A percentile compares a stretch with the other conserved stretches of the same genome.
phyloP scores from a whole-genome alignment of 2,329 filamentous ascomycete genomes.

The Fusarium sp. region DNA sequence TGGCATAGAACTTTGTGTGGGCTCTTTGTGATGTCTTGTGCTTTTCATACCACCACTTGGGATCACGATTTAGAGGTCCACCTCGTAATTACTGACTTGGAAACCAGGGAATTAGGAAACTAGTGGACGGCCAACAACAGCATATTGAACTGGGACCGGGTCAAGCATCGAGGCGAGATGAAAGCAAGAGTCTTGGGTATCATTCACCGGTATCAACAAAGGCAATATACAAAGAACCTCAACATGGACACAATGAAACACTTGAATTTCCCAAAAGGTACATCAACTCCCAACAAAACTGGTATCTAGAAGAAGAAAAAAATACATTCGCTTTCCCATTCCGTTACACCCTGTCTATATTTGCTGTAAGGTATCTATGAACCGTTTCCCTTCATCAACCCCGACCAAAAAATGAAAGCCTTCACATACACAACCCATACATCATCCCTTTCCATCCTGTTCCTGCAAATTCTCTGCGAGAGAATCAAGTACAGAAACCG shows the following conservation, averaged over 20 bases:
- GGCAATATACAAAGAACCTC: not conserved
- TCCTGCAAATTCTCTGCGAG: constrained; percentile 1
- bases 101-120: not conserved
- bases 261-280: not conserved
- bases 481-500: constrained; percentile 15
- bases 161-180: too few relatives aligned
- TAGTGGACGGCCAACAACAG: not conserved
- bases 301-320: constrained; percentile 8
- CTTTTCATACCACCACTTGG: too few relatives aligned
- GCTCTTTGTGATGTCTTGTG: not conserved
- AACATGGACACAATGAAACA: not conserved
- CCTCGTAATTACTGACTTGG: too few relatives aligned
- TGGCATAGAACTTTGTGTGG: constrained; percentile 1
- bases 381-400: constrained; percentile 3
- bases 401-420: not conserved
- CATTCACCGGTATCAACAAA: not conserved
- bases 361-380: constrained; percentile 31
- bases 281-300: constrained; percentile 1
- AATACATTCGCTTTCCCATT: constrained; percentile 3
- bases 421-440: not conserved
- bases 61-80: not conserved
- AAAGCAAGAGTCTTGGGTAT: not conserved
- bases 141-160: not conserved
- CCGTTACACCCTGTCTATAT: constrained; percentile 25
- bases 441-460: not conserved